Evolutionary conservation across 2,329 filamentous ascomycete genomes (phyloP).

Genomic region (Colletotrichum paranaense): DNA sequence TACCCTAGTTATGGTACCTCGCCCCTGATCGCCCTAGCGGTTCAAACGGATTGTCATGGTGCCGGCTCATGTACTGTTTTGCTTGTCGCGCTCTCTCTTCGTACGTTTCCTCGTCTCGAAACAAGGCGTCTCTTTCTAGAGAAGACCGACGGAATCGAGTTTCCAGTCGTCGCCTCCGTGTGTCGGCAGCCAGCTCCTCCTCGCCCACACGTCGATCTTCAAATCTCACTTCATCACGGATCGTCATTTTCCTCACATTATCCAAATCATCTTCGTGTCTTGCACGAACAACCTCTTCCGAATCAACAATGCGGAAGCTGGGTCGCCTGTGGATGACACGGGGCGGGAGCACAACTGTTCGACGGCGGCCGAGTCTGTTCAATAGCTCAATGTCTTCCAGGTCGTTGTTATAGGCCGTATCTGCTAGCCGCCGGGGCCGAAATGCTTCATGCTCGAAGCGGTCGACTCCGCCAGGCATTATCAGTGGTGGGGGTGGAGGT

Average conservation of each 20-base stretch:
- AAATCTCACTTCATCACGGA: conserved; percentile 11
- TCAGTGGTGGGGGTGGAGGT: background rate
- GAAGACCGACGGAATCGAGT: conserved; percentile 26
- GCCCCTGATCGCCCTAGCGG: conserved; percentile 23
- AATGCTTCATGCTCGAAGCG: conserved; percentile 5
- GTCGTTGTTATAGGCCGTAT: background rate
- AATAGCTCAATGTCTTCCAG: background rate
- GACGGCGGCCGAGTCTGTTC: conserved; percentile 5
- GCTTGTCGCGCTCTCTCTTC: conserved; percentile 21
- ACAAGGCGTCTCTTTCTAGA: background rate
- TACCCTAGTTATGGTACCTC: conserved; percentile 1
- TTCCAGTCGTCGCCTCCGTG: conserved; percentile 1
- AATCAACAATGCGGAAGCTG: conserved; percentile 7
- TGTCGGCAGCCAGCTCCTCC: conserved; percentile 12
- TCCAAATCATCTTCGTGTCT: conserved; percentile 32
- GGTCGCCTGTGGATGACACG: conserved; percentile 26
- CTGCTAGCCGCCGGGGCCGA: background rate
- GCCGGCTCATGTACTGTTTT: conserved; percentile 17
- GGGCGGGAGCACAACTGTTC: background rate
- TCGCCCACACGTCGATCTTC: conserved; percentile 6
- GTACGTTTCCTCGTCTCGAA: conserved; percentile 17
- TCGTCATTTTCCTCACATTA: conserved; percentile 9
- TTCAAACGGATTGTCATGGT: conserved; percentile 33
- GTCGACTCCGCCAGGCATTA: background rate
- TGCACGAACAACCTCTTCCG: conserved; percentile 26